Conservation (phyloP, 352 stramenopile species). For the Halophytophthora batemanensis region DNA sequence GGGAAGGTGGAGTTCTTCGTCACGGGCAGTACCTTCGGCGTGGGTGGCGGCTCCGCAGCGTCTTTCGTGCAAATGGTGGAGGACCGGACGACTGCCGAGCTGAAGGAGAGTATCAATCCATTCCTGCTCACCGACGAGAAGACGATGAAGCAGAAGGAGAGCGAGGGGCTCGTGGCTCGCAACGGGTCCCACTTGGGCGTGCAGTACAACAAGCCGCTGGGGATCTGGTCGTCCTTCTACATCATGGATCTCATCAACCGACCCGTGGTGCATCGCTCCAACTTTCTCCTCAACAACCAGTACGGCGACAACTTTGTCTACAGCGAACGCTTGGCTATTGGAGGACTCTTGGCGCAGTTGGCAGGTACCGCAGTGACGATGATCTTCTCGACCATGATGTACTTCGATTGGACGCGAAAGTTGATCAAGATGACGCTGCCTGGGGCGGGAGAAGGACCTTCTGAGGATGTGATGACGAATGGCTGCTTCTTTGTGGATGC, state of each 20-base stretch:
- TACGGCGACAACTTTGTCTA: constrained; percentile 54
- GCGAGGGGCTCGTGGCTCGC: constrained; percentile 3
- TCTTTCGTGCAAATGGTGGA: constrained; percentile 21
- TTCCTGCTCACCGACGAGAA: constrained; percentile 33
- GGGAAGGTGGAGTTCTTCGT: constrained; percentile 33
- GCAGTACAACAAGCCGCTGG: constrained; percentile 47
- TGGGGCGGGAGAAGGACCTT: constrained; percentile 62
- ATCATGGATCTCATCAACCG: constrained; percentile 72
- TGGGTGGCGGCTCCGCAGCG: constrained; percentile 50
- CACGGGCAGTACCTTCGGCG: constrained; percentile 19
- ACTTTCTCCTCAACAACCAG: constrained; percentile 45
- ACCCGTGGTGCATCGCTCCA: constrained; percentile 60
- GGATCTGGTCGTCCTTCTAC: constrained; percentile 46
- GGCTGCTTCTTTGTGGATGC: constrained; percentile 57
- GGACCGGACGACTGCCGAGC: constrained; percentile 10
- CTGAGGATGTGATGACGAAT: constrained; percentile 54
- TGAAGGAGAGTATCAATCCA: constrained; percentile 21
- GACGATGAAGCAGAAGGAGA: constrained; percentile 20
- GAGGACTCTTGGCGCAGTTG: constrained; percentile 25
- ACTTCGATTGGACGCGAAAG: constrained; percentile 44
- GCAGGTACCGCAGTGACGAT: constrained; percentile 22
- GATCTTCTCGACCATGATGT: constrained; percentile 29
- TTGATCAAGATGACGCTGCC: constrained; percentile 61
- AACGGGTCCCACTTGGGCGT: constrained; percentile 21
- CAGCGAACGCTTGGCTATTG: constrained; percentile 38